Conservation (phyloP, 2,329 filamentous ascomycete genomes). For the Ambrosiella xylebori region DNA sequence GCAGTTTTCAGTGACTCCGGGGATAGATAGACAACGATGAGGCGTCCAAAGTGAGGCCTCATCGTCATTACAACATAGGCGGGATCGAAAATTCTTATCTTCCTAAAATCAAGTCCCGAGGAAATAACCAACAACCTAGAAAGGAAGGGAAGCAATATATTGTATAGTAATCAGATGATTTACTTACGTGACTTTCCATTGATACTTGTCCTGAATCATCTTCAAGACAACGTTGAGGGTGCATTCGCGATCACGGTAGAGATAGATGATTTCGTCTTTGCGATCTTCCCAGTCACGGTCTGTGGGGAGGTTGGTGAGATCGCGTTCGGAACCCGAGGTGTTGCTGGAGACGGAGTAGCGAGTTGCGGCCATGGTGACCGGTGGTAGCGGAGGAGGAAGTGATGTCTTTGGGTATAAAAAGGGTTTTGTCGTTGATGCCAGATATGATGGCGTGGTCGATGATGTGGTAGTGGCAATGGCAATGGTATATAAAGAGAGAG, state of each 20-base stretch:
- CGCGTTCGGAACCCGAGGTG: background rate
- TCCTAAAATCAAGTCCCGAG: too few species aligned
- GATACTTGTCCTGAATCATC: slow-evolving; percentile 8
- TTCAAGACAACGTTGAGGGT: slow-evolving; percentile 12
- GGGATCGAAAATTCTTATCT: too few species aligned
- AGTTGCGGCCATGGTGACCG: background rate
- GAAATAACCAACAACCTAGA: too few species aligned
- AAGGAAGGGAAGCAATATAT: background rate
- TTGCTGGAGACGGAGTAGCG: background rate
- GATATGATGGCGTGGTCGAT: too few species aligned
- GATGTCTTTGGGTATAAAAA: too few species aligned
- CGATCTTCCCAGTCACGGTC: slow-evolving; percentile 11
- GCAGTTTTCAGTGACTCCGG: too few species aligned
- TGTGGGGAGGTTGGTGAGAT: slow-evolving; percentile 5
- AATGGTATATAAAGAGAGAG: too few species aligned
- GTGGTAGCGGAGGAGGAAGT: background rate
- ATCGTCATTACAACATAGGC: too few species aligned
- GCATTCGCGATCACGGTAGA: slow-evolving; percentile 10
- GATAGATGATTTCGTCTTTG: slow-evolving; percentile 9
- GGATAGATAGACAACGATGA: too few species aligned
- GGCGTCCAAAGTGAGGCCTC: too few species aligned
- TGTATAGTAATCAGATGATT: background rate
- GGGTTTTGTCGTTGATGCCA: too few species aligned
- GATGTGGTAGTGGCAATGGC: too few species aligned
- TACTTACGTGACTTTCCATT: slow-evolving; percentile 13